Base-by-base conservation (phyloP, 345 rosid genomes). In the Lepidium sativum region DNA sequence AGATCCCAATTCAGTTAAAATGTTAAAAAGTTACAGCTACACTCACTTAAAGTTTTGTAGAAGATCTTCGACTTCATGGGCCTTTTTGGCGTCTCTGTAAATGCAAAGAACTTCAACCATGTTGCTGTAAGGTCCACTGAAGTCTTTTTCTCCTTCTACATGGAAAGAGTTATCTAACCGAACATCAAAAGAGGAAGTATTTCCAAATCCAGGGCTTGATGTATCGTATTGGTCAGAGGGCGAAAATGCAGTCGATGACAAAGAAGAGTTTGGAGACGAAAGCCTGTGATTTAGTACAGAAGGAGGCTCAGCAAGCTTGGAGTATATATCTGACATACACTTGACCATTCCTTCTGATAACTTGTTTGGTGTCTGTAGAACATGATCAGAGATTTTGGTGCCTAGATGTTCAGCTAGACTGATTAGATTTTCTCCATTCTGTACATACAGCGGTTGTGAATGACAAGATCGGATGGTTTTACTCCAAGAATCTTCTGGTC, bases 371-470 rank as follows among this genome's bases (percentile, higher is more conserved):
- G 91, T 81, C 71, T 88, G 95, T 49, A 86, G 90, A 71, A 90
- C 81, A 59, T 94, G 99, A 76, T 94, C 99, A 7, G 95, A 90
- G 51, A 88, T 80, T 16, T 82, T 77, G 33, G 95, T 88, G 5
- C 99, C 99, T 0, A 94, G 91, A 80, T 88, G 94, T 80, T 94
- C 96, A 5, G 97, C 99, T 68, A 94, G 75, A 76, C 97, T 94
- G 70, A 94, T 80, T 55, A 94, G 50, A 65, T 80, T 88, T 35
- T 82, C 74, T 61, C 81, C 75, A 60, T 80, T 88, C 66, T 83
- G 87, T 85, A 77, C 82, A 68, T 89, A 90, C 70, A 80, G 51
- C 5, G 89, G 95, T 74, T 90, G 96, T 20, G 99, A 90, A 71
- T 85, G 97, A 71, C 89, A 86, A 35, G 91, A 83, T 2, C 85